Evolutionary conservation across 805 yeast genomes (phyloP), one percentile per base, ranked within the genome.

Genomic region (Cyberlindnera petersonii): DNA sequence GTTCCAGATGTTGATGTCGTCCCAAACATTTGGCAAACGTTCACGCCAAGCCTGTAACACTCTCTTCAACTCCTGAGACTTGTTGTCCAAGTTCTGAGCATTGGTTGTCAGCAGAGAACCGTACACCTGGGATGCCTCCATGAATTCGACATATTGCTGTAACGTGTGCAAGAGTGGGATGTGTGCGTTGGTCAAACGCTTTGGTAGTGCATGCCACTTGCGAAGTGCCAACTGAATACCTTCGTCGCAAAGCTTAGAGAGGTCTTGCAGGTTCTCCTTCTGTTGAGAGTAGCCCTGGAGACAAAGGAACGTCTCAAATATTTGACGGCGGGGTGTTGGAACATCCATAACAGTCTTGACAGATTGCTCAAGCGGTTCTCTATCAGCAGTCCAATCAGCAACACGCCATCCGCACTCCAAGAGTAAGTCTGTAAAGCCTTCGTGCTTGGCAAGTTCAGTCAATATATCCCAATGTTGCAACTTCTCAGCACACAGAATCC

Each of bases 331-430:
- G 2, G 98, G 98, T 0, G 98, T 94, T 4, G 98, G 98, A 19
- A 89, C 96, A 63, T 93, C 98, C 96, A 93, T 88, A 5, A 93
- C 95, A 30, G 94, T 85, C 61, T 88, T 86, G 19, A 93, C 95
- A 1, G 95, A 83, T 55, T 86, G 96, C 56, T 89, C 97, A 26
- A 93, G 67, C 0, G 98, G 93, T 48, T 91, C 98, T 47, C 89
- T 75, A 55, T 94, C 98, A 8, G 94, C 81, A 44, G 82, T 82
- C 98, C 98, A 93, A 56, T 93, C 98, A 7, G 98, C 97, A 27
- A 93, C 95, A 55, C 99, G 74, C 99, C 99, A 93, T 26, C 98
- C 98, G 72, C 98, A 94, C 60, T 93, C 99, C n/a, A 93, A 68
- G 19, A 94, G 65, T 48, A 93, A 69, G 55, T 93, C 98, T 0